A percentile compares a stretch with the other conserved stretches of the same genome.
Evolutionary conservation across 768 basidiomycete genomes (phyloP).

Genomic region (Xanthoconium purpureum): DNA sequence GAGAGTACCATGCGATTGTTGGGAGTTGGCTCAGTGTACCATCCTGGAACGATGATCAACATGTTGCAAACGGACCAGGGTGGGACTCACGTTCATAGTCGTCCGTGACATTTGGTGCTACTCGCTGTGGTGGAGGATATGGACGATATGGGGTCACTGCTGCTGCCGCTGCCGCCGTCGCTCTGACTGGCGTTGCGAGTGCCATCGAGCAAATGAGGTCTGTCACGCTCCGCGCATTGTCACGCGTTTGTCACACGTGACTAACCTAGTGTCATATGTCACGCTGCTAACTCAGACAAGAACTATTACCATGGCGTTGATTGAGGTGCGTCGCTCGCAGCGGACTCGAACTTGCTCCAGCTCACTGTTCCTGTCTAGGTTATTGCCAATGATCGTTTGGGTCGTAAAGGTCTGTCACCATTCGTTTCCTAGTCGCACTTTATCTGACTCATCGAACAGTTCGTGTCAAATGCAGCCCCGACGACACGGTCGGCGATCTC

Average conservation of each 20-base stretch:
- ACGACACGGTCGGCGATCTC: slow-evolving; percentile 96
- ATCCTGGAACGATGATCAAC: slow-evolving; percentile 45
- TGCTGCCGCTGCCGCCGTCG: slow-evolving; percentile 18
- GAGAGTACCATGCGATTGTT: slow-evolving; percentile 92
- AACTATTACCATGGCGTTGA: slow-evolving; percentile 47
- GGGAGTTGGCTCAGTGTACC: slow-evolving; percentile 78
- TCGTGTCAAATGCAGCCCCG: slow-evolving; percentile 90
- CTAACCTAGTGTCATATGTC: slow-evolving; percentile 10
- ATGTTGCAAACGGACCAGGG: neutral
- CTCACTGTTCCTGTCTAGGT: slow-evolving; percentile 46
- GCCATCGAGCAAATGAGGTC: slow-evolving; percentile 21
- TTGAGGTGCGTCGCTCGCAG: slow-evolving; percentile 41
- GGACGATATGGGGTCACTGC: slow-evolving; percentile 23
- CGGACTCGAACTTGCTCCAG: neutral
- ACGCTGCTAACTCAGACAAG: neutral
- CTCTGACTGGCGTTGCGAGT: slow-evolving; percentile 30
- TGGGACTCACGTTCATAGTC: slow-evolving; percentile 68
- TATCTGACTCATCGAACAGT: slow-evolving; percentile 46
- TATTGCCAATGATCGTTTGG: slow-evolving; percentile 94
- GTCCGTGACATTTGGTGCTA: slow-evolving; percentile 53
- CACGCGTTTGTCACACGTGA: slow-evolving; percentile 25
- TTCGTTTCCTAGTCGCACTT: neutral
- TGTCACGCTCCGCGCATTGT: slow-evolving; percentile 18
- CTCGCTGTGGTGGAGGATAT: slow-evolving; percentile 20
- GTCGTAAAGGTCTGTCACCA: slow-evolving; percentile 72